These are phyloP conservation scores for Cercophora scortea DNA, from an alignment of 495 filamentous ascomycete species.

Conservation along the genomic window DNA sequence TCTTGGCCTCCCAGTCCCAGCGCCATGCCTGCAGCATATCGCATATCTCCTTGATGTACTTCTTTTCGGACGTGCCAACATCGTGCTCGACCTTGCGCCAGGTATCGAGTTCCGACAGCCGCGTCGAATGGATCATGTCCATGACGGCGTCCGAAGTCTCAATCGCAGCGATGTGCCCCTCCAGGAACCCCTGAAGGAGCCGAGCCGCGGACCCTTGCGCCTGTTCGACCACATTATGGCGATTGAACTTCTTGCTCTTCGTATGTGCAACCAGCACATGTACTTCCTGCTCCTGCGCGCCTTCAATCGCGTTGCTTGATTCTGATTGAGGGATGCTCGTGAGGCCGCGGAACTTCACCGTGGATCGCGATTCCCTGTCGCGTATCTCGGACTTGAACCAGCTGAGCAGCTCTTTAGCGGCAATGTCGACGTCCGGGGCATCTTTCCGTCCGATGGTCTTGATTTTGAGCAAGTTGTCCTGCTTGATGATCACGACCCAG, in stretches of 20 bases:
- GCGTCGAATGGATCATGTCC: conserved; percentile 65
- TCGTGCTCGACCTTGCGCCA: conserved; percentile 80
- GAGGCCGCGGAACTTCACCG: conserved; percentile 17
- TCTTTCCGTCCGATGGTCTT: conserved; percentile 68
- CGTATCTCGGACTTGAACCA: conserved; percentile 80
- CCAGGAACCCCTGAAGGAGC: conserved; percentile 56
- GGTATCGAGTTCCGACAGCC: conserved; percentile 72
- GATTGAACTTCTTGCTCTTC: conserved; percentile 83
- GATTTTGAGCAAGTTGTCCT: conserved; percentile 70
- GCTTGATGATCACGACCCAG: conserved; percentile 83
- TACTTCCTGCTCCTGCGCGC: conserved; percentile 61
- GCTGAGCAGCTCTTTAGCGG: conserved; percentile 61
- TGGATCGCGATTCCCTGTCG: conserved; percentile 43
- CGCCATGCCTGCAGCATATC: conserved; percentile 58
- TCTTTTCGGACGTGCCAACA: conserved; percentile 67
- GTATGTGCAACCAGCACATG: conserved; percentile 73
- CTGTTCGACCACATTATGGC: conserved; percentile 75
- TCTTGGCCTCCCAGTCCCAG: conserved; percentile 49
- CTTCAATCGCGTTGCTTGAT: conserved; percentile 8
- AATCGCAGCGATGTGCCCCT: conserved; percentile 77
- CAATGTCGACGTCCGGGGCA: conserved; percentile 63
- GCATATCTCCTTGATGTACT: conserved; percentile 82
- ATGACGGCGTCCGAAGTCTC: conserved; percentile 85
- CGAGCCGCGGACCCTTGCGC: conserved; percentile 57
- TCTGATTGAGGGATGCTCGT: conserved; percentile 7